A percentile compares a stretch with the other conserved stretches of the same genome.
phyloP scores from a whole-genome alignment of 1,284 basidiomycete genomes.

The Meira miltonrushii region DNA sequence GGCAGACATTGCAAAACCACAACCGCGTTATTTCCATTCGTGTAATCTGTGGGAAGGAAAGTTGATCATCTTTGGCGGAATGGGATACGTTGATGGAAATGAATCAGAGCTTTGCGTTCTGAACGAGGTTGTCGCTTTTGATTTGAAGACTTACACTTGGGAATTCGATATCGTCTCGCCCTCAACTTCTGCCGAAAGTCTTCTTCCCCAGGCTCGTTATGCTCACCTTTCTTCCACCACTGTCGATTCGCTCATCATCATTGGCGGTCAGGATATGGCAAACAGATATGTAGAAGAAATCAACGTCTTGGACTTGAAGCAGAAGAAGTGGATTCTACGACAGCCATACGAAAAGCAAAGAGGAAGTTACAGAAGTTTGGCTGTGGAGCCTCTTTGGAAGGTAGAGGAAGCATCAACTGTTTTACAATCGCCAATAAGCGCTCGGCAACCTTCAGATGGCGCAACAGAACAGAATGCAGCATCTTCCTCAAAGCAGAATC shows the following conservation, averaged over 20 bases:
- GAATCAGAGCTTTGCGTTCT: constrained; percentile 28
- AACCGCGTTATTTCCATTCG: constrained; percentile 46
- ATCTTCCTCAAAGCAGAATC: not conserved
- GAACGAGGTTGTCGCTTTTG: constrained; percentile 40
- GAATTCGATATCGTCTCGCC: not conserved
- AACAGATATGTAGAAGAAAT: constrained; percentile 55
- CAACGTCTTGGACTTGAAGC: constrained; percentile 54
- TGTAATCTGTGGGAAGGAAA: constrained; percentile 43
- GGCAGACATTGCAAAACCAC: constrained; percentile 18
- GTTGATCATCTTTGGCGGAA: constrained; percentile 44
- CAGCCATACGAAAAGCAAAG: constrained; percentile 37
- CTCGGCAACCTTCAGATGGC: no score
- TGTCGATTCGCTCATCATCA: constrained; percentile 65
- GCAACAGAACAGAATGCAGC: not conserved
- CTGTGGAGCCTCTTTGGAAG: constrained; percentile 23
- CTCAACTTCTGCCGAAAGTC: not conserved
- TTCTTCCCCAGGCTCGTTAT: constrained; percentile 31
- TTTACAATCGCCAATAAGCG: not conserved
- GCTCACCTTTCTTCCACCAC: constrained; percentile 42
- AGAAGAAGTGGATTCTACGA: constrained; percentile 27
- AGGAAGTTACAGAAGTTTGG: constrained; percentile 40
- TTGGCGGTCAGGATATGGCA: constrained; percentile 77
- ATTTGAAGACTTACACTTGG: constrained; percentile 36
- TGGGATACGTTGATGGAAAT: constrained; percentile 30
- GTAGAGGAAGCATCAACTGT: constrained; percentile 18